Conservation (phyloP, 2,329 filamentous ascomycete species). For the Cytospora leucostoma region DNA sequence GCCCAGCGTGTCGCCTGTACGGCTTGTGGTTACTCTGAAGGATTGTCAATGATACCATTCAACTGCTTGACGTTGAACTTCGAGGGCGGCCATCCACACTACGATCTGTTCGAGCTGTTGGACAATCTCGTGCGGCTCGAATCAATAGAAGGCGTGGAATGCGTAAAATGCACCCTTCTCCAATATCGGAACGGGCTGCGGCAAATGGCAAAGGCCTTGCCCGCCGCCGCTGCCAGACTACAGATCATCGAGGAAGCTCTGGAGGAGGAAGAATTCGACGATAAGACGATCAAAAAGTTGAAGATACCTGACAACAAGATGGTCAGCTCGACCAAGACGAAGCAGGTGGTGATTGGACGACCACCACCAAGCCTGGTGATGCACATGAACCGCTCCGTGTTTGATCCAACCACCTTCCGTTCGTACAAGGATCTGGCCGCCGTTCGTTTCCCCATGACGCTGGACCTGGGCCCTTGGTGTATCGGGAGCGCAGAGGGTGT, state of each 20-base stretch:
- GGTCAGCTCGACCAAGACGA: slow-evolving; percentile 80
- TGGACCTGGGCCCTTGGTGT: slow-evolving; percentile 86
- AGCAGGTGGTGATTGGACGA: slow-evolving; percentile 82
- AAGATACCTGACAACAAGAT: slow-evolving; percentile 67
- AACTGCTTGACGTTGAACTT: slow-evolving; percentile 89
- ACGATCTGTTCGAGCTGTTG: slow-evolving; percentile 76
- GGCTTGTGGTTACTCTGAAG: slow-evolving; percentile 82
- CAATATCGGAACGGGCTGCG: slow-evolving; percentile 52
- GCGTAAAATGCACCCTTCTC: slow-evolving; percentile 83
- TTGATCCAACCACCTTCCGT: slow-evolving; percentile 78
- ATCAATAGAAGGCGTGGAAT: slow-evolving; percentile 85
- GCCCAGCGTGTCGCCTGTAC: slow-evolving; percentile 90
- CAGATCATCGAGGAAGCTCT: slow-evolving; percentile 69
- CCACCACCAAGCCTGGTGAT: slow-evolving; percentile 79
- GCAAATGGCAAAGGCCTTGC: slow-evolving; percentile 53
- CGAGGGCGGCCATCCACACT: slow-evolving; percentile 59
- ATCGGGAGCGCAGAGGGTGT: slow-evolving; percentile 59
- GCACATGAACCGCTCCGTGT: slow-evolving; percentile 90
- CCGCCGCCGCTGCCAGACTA: slow-evolving; percentile 58
- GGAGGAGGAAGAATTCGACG: slow-evolving; percentile 78
- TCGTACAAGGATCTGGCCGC: slow-evolving; percentile 81
- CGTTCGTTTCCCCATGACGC: slow-evolving; percentile 71
- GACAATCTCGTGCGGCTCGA: slow-evolving; percentile 86
- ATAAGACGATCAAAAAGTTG: slow-evolving; percentile 66
- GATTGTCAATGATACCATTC: slow-evolving; percentile 87